These are phyloP conservation scores for Periconia sp. DNA, from an alignment of 2,329 filamentous ascomycete species.

Conservation along the genomic window DNA sequence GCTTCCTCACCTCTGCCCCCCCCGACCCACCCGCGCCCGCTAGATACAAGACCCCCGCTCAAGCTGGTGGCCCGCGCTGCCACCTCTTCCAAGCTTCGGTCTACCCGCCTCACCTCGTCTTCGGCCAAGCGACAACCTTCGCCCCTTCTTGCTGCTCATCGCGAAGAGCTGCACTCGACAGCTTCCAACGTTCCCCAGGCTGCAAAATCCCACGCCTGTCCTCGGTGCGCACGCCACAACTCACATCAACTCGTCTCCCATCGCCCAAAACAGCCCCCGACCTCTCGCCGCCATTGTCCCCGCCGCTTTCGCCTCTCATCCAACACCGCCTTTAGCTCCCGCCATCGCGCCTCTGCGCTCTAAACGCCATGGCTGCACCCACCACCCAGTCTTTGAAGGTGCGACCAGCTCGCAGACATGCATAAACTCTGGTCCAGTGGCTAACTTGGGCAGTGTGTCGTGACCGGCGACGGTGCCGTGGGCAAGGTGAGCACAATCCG, in stretches of 20 bases:
- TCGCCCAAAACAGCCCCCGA: conserved; percentile 6
- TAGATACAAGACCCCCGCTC: conserved; percentile 1
- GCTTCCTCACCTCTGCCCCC: neutral
- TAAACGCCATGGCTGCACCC: conserved; percentile 77
- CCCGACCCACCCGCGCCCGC: neutral
- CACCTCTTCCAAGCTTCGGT: conserved; percentile 26
- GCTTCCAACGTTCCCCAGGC: too few relatives aligned
- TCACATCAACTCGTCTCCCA: conserved; percentile 25
- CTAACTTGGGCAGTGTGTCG: conserved; percentile 76
- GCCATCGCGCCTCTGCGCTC: conserved; percentile 15
- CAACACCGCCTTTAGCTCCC: conserved; percentile 9
- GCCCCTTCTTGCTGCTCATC: conserved; percentile 42
- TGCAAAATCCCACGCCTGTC: conserved; percentile 37
- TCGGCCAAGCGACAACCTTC: conserved; percentile 45
- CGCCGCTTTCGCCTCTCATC: conserved; percentile 7
- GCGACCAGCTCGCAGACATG: conserved; percentile 25
- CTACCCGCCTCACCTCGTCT: conserved; percentile 38
- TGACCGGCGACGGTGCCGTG: conserved; percentile 98
- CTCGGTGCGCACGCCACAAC: too few relatives aligned
- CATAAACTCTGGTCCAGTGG: neutral
- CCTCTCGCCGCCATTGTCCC: neutral
- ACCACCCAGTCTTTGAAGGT: conserved; percentile 94
- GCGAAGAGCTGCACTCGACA: too few relatives aligned
- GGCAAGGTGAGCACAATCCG: conserved; percentile 75
- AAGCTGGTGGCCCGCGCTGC: neutral